Base-by-base conservation (phyloP, 495 filamentous ascomycete species). In the Chaetomium tenue region DNA sequence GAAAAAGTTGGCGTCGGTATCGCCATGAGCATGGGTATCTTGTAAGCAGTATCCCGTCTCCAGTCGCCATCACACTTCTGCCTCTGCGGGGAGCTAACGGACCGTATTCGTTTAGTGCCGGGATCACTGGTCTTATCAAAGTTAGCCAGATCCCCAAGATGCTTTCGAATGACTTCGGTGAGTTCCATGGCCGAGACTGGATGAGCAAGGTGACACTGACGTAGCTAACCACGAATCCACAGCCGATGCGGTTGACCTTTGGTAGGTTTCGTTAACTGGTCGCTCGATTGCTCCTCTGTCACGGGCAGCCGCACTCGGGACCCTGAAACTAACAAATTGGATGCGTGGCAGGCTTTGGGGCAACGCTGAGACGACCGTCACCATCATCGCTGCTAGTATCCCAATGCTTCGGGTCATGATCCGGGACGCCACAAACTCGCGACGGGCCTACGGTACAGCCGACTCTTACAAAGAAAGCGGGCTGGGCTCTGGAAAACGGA, bases 1-100 rank as follows among this genome's bases (percentile, higher is more conserved):
- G 77, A 79, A 59, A 79, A 75, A 48, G 22, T 77, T 47, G 77
- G 77, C 16, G 70, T 79, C 5, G 66, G 68, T 0, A n/a, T 75
- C n/a, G 75, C 72, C 40, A 77, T 79, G 76, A 74, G 76, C 62
- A 73, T 77, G 70, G 76, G 76, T 2, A 54, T 77, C 33, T 72
- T 78, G 77, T 79, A 62, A 68, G 77, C 67, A 73, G 66, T 25
- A 71, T 68, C 37, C 66, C 75, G 11, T 71, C 76, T 39, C n/a
- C n/a, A n/a, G n/a, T n/a, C n/a, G 28, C 28, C 28, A 30, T 30
- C 28, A 6, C 28, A 6, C 6, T 6, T 30, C 28, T 70, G 66
- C 2, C 25, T 25, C 25, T 52, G 16, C 16, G 18, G 22, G 5
- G 30, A 9, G 28, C 33, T 23, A 22, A 16, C 42, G 26, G 18